Evolutionary conservation across 2,329 filamentous ascomycete genomes (phyloP), one percentile per base, ranked within the genome.

Genomic region (Colletotrichum trifolii): DNA sequence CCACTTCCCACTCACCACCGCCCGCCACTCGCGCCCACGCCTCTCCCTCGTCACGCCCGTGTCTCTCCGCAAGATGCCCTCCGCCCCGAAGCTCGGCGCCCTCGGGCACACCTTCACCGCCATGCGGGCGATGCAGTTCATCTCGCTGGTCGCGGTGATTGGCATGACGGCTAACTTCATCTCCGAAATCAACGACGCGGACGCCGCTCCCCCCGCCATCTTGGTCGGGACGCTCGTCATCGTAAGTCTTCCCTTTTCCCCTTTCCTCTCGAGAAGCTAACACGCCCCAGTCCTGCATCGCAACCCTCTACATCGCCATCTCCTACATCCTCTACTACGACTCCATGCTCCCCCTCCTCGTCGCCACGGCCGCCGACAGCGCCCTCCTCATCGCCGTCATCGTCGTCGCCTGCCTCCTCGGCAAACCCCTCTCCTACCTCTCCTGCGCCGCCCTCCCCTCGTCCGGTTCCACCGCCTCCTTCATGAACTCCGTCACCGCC

Each of bases 131-230:
- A 83, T 94, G 70, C 89, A 96, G 75, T 84, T 87, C 65, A 79
- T 91, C 68, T 87, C 87, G 34, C 89, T 97, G 73, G 83, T 96
- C 63, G 83, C 89, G 64, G 88, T 96, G 69, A 90, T 97, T 69
- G 93, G 93, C 49, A 87, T 97, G 76, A 89, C 89, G 1, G 87
- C 91, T 72, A 93, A 94, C 77, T 96, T 97, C 78, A 89, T 97
- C 72, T 84, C 89, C 33, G 85, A 92, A 71, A 93, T 96, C 75
- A 87, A 93, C 48, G 80, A 83, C 47, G 85, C 83, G 25, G 85
- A 89, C 68, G 85, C 89, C 60, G 83, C 86, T 36, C 88, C 91
- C 0, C 92, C 93, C 0, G 82, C 87, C 55, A 88, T 94, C 50
- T 83, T 97, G 25, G 86, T 97, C 36, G 93, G 89, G 36, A 93